Percentiles rank a stretch among this genome's conserved stretches.
Evolutionary conservation across 2,329 filamentous ascomycete species (phyloP).

Genomic region (Aspergillus ibericus): DNA sequence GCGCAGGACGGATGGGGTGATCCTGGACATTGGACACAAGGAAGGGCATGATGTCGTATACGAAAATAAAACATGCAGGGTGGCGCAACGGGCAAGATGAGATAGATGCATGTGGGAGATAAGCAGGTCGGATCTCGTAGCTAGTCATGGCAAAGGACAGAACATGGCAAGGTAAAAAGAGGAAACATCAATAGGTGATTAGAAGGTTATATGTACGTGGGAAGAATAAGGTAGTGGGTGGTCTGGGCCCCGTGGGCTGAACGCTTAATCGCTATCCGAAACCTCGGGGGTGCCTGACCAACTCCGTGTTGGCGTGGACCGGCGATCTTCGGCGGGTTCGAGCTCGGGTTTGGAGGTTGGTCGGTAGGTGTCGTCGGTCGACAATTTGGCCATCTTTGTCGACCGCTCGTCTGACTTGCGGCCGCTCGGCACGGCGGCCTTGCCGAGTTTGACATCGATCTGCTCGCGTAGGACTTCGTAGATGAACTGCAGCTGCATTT

Average conservation of each 20-base stretch:
- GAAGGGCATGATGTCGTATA: constrained; percentile 19
- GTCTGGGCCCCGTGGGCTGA: background rate
- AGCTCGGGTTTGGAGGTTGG: constrained; percentile 39
- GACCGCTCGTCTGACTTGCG: constrained; percentile 32
- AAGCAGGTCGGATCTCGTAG: constrained; percentile 23
- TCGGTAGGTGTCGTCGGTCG: constrained; percentile 29
- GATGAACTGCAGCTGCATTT: constrained; percentile 80
- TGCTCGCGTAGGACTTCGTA: constrained; percentile 78
- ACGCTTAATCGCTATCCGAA: constrained; percentile 32
- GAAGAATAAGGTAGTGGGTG: constrained; percentile 7
- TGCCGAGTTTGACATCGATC: constrained; percentile 35
- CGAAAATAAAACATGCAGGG: constrained; percentile 12
- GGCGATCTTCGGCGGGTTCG: constrained; percentile 27
- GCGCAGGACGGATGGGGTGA: background rate
- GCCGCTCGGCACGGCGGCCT: constrained; percentile 19
- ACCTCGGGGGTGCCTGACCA: constrained; percentile 30
- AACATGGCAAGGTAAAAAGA: constrained; percentile 7
- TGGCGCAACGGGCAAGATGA: constrained; percentile 8
- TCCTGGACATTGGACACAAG: constrained; percentile 3
- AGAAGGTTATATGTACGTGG: constrained; percentile 11
- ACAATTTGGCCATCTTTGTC: constrained; percentile 38
- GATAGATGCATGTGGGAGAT: constrained; percentile 19
- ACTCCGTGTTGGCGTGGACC: constrained; percentile 27
- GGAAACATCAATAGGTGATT: constrained; percentile 6
- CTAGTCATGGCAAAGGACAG: constrained; percentile 20